Evolutionary conservation across 805 yeast species (phyloP), one percentile per base, ranked within the genome.

Genomic region (Lipomyces yamanashiensis): DNA sequence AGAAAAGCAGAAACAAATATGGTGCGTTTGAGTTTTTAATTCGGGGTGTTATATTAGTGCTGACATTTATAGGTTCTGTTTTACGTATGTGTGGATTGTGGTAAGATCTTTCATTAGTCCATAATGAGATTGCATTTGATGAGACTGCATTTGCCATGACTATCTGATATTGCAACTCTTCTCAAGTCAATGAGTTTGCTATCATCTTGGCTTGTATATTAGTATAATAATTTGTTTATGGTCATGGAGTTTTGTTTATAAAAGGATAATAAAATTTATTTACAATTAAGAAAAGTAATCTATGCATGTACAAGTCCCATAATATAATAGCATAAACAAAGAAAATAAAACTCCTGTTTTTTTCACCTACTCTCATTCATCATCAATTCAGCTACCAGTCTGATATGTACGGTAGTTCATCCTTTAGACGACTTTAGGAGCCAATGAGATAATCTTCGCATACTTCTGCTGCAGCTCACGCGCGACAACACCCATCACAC

Each of bases 1-100:
- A 85, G 92, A 72, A 84, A 97, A 62, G 92, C 90, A 56, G 99
- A 95, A 75, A 95, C 99, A 0, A 87, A 93, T 63, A 95, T 95
- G 99, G 68, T 67, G 56, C 19, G 43, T 39, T 33, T 4, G 15
- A 6, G 5, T 7, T 7, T 40, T 36, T n/a, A 12, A 37, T 7
- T 48, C 13, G 10, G 9, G 19, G 15, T 13, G 13, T 7, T 17
- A 7, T 21, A 28, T 19, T 49, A 44, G 36, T 21, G 37, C 34
- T 6, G 17, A n/a, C 7, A 19, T 9, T 13, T 28, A 28, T 28
- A 66, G 69, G 74, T 74, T 57, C 81, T 92, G 77, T 92, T 92
- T 74, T 95, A 90, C 76, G 99, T 95, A 59, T 93, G 99, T 76
- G 78, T 89, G 71, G 83, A 86, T 59, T 93, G 99, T 76, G 89